A percentile compares a stretch with the other conserved stretches of the same genome.
These are phyloP conservation scores for Xylaria sp. DNA, from an alignment of 2,329 filamentous ascomycete species.

Conservation along the genomic window DNA sequence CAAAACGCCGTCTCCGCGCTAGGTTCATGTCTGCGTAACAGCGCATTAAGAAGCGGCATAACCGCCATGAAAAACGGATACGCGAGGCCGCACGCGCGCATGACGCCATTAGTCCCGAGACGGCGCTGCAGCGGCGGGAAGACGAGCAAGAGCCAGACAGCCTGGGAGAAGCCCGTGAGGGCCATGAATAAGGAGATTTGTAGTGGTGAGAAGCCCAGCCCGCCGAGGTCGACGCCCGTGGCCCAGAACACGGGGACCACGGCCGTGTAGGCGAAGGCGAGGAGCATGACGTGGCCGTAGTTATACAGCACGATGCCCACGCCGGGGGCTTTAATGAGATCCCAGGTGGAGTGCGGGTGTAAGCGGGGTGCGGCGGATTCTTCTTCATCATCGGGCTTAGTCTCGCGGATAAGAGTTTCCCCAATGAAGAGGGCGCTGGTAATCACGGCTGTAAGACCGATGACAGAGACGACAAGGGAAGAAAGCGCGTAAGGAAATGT, in stretches of 20 bases:
- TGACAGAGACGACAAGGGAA: conserved; percentile 65
- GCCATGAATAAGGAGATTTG: conserved; percentile 76
- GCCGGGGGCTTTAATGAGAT: conserved; percentile 71
- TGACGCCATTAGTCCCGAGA: conserved; percentile 73
- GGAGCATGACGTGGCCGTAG: conserved; percentile 73
- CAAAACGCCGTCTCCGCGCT: conserved; percentile 64
- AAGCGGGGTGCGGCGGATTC: background rate
- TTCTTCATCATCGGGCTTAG: conserved; percentile 25
- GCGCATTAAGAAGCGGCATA: conserved; percentile 64
- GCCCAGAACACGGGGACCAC: conserved; percentile 76
- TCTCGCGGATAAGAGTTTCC: conserved; percentile 63
- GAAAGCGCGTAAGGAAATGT: conserved; percentile 74
- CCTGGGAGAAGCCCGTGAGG: conserved; percentile 72
- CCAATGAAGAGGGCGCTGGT: conserved; percentile 67
- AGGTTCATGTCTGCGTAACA: conserved; percentile 61
- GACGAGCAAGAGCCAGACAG: conserved; percentile 74
- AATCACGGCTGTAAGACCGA: conserved; percentile 66
- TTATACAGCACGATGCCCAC: conserved; percentile 74
- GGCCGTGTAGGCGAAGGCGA: conserved; percentile 78
- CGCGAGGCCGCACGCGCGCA: conserved; percentile 65
- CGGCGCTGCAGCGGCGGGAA: conserved; percentile 76
- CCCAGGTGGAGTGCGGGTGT: conserved; percentile 56
- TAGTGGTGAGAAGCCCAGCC: conserved; percentile 69
- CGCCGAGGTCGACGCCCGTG: conserved; percentile 70
- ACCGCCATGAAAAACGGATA: conserved; percentile 74